A percentile compares a stretch with the other conserved stretches of the same genome.
phyloP scores from a whole-genome alignment of 257 asterid species.

The Thymus quinquecostatus region DNA sequence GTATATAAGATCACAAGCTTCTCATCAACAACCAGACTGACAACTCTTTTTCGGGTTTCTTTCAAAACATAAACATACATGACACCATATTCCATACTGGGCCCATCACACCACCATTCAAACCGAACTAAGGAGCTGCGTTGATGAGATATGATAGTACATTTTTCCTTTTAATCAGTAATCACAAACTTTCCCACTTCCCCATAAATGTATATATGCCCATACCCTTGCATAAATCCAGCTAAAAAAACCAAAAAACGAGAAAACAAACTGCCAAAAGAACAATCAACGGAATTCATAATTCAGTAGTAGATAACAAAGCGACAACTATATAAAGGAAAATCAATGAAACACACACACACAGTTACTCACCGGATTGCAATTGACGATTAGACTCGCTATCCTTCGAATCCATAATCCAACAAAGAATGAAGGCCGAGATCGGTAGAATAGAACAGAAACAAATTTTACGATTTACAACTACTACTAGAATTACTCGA shows the following conservation, averaged over 20 bases:
- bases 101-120: background rate
- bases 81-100: background rate
- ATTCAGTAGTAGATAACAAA: background rate
- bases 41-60: background rate
- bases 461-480: conserved; percentile 17
- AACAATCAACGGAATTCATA: background rate
- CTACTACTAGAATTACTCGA: conserved; percentile 29
- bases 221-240: background rate
- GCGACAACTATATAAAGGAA: background rate
- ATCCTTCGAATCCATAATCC: conserved; percentile 59
- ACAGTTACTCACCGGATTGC: conserved; percentile 49
- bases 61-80: background rate
- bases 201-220: too few relatives aligned
- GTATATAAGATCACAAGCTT: background rate
- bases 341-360: background rate
- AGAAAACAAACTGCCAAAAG: background rate
- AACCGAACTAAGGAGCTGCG: background rate
- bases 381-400: conserved; percentile 68
- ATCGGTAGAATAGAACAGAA: conserved; percentile 22
- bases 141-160: background rate
- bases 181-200: background rate
- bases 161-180: background rate
- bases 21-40: background rate
- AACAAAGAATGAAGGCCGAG: conserved; percentile 20
- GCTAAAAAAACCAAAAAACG: background rate